A percentile compares a stretch with the other conserved stretches of the same genome.
Conservation (phyloP, 495 filamentous ascomycete species). For the Podospora tetraspora region DNA sequence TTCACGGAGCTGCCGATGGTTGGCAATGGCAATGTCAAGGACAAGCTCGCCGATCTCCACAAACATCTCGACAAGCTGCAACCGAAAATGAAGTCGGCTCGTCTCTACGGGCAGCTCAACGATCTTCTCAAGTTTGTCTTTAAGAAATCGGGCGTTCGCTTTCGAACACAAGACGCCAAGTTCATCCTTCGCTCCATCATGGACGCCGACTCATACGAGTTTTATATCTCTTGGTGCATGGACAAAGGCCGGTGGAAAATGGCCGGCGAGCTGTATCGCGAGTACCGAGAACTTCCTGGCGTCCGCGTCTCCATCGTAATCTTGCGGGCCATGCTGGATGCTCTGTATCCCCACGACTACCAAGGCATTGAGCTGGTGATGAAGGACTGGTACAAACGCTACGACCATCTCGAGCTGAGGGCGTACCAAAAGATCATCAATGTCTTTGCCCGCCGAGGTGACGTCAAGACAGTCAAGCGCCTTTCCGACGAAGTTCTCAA, state of each 20-base stretch:
- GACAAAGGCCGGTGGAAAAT: slow-evolving; percentile 18
- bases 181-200: slow-evolving; percentile 26
- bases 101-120: slow-evolving; percentile 1
- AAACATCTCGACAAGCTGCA: not conserved
- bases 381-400: slow-evolving; percentile 47
- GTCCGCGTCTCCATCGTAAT: slow-evolving; percentile 5
- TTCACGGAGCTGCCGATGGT: not conserved
- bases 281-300: slow-evolving; percentile 33
- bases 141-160: slow-evolving; percentile 15
- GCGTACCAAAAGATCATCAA: slow-evolving; percentile 47
- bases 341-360: slow-evolving; percentile 33
- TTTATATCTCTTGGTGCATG: slow-evolving; percentile 21
- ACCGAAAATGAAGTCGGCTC: not conserved
- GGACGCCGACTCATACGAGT: slow-evolving; percentile 27
- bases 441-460: slow-evolving; percentile 51
- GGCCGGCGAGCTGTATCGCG: slow-evolving; percentile 29
- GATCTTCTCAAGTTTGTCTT: slow-evolving; percentile 19
- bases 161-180: slow-evolving; percentile 15
- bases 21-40: not conserved
- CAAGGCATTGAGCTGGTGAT: slow-evolving; percentile 48
- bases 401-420: slow-evolving; percentile 32
- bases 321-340: slow-evolving; percentile 23
- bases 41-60: not conserved
- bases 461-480: slow-evolving; percentile 44
- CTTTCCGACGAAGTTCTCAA: slow-evolving; percentile 51